Percentiles rank a stretch among this genome's conserved stretches.
Conservation (phyloP, 345 rosid genomes). For the Conringia planisiliqua region DNA sequence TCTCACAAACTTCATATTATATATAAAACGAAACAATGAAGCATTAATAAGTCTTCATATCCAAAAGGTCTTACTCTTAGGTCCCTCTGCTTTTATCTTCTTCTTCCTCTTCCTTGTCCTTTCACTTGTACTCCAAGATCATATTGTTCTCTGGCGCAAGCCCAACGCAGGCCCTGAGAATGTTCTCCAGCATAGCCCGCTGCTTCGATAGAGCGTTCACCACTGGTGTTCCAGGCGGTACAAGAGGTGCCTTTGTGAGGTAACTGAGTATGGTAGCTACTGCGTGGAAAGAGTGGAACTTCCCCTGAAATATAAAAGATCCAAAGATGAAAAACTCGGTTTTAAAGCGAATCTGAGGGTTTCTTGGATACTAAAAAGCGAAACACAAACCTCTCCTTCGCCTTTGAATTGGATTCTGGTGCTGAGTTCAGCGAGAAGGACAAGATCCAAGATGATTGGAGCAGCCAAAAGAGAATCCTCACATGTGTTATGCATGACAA, state of each 20-base stretch:
- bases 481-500: constrained; percentile 89
- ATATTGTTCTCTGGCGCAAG: constrained; percentile 97
- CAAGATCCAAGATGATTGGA: constrained; percentile 93
- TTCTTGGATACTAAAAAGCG: background rate
- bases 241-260: constrained; percentile 90
- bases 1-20: background rate
- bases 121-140: constrained; percentile 91
- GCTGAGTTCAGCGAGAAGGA: constrained; percentile 95
- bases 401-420: constrained; percentile 90
- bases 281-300: constrained; percentile 97
- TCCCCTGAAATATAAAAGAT: constrained; percentile 46
- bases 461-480: constrained; percentile 98
- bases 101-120: constrained; percentile 9
- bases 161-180: constrained; percentile 88
- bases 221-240: constrained; percentile 95
- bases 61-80: constrained; percentile 23
- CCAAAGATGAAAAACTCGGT: background rate
- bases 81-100: background rate
- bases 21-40: constrained; percentile 6
- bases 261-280: constrained; percentile 97
- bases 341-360: background rate
- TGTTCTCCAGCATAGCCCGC: constrained; percentile 96
- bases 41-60: constrained; percentile 1
- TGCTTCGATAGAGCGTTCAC: constrained; percentile 96
- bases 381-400: constrained; percentile 69